A percentile compares a stretch with the other conserved stretches of the same genome.
phyloP scores from a whole-genome alignment of 768 basidiomycete species.

The Tulasnella sp. region DNA sequence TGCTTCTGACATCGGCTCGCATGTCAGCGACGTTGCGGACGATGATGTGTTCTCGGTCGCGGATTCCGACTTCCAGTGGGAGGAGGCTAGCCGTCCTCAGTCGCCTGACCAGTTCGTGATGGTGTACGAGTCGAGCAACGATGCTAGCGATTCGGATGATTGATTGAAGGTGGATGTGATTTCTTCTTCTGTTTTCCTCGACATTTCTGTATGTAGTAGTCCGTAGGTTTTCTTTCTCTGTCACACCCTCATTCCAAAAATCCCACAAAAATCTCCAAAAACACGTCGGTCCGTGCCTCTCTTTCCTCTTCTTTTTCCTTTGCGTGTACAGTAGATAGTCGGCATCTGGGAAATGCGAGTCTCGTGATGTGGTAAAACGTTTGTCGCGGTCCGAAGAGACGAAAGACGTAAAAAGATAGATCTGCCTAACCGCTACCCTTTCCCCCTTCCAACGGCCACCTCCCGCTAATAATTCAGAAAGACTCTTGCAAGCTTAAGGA shows the following conservation, averaged over 20 bases:
- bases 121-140: constrained; percentile 12
- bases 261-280: not conserved
- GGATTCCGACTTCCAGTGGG: constrained; percentile 7
- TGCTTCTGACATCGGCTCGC: not conserved
- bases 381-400: no score
- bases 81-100: not conserved
- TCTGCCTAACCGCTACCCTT: no score
- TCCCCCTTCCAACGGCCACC: no score
- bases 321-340: no score
- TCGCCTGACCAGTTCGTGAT: constrained; percentile 16
- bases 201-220: not conserved
- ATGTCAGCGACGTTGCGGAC: not conserved
- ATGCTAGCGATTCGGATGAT: not conserved
- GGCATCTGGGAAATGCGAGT: no score
- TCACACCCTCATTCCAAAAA: not conserved
- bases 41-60: not conserved
- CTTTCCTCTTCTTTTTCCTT: not conserved
- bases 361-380: no score
- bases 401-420: no score
- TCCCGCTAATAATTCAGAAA: no score
- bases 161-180: not conserved
- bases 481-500: no score
- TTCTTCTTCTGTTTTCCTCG: no score
- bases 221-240: not conserved
- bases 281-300: not conserved